Percentiles rank a stretch among this genome's conserved stretches.
Conservation (phyloP, 2,329 filamentous ascomycete genomes). For the Trichophyton simii region DNA sequence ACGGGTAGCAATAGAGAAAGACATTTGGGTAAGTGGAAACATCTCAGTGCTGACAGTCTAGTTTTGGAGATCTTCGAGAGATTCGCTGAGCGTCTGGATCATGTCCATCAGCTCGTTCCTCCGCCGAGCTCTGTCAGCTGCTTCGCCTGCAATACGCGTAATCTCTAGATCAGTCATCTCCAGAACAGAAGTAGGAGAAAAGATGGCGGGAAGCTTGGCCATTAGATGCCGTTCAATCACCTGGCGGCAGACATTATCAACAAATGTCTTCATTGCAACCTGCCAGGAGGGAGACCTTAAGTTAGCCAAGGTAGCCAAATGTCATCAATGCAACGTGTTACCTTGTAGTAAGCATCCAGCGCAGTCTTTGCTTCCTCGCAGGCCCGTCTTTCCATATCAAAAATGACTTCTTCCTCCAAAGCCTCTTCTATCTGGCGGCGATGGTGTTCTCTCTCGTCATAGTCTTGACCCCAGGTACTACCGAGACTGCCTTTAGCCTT, state of each 20-base stretch:
- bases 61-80: not conserved
- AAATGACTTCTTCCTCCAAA: conserved; percentile 5
- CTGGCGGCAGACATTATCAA: not conserved
- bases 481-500: not conserved
- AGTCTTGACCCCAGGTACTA: no score
- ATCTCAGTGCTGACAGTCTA: not conserved
- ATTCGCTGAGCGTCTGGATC: not conserved
- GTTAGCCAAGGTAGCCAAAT: not conserved
- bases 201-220: not conserved
- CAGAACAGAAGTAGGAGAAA: not conserved
- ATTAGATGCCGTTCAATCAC: not conserved
- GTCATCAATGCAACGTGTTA: conserved; percentile 6
- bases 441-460: not conserved
- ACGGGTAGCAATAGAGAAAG: no score
- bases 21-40: no score
- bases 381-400: conserved; percentile 16
- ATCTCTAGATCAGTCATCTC: conserved; percentile 4
- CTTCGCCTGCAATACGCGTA: conserved; percentile 2
- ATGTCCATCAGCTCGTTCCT: not conserved
- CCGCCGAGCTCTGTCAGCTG: not conserved
- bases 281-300: not conserved
- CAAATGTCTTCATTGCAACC: not conserved
- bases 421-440: not conserved
- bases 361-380: conserved; percentile 16
- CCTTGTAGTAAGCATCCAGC: conserved; percentile 19